These are phyloP conservation scores for Apiotrichum brassicae DNA, from an alignment of 1,284 basidiomycete genomes.

Conservation along the genomic window DNA sequence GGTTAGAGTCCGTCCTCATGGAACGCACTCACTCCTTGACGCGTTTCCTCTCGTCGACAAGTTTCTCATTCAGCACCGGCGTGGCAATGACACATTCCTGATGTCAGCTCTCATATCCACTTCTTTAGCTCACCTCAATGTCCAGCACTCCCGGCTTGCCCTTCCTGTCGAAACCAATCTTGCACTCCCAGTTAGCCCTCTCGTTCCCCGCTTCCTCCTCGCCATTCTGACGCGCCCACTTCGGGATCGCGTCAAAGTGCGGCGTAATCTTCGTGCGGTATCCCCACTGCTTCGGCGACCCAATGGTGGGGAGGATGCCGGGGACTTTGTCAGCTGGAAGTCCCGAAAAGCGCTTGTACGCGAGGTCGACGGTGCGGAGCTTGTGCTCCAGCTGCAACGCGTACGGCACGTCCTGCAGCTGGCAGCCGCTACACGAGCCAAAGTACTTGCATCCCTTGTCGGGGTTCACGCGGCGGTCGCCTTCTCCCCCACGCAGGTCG, in stretches of 20 bases:
- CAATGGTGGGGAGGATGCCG: constrained; percentile 65
- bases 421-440: constrained; percentile 57
- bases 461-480: constrained; percentile 36
- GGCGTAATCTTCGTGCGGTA: constrained; percentile 98
- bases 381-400: constrained; percentile 80
- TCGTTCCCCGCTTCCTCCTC: constrained; percentile 12
- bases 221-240: constrained; percentile 28
- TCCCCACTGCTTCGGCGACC: constrained; percentile 78
- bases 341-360: constrained; percentile 74
- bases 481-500: constrained; percentile 58
- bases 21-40: constrained; percentile 64
- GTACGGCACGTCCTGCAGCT: constrained; percentile 75
- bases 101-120: background rate
- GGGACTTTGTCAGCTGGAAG: constrained; percentile 54
- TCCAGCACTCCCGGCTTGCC: constrained; percentile 75
- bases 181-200: constrained; percentile 22
- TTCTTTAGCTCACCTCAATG: constrained; percentile 66
- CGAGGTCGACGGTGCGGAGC: constrained; percentile 75
- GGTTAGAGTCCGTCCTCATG: background rate
- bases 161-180: constrained; percentile 80
- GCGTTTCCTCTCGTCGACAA: constrained; percentile 58
- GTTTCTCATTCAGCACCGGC: constrained; percentile 65
- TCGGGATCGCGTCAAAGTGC: constrained; percentile 80
- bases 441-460: constrained; percentile 70
- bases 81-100: constrained; percentile 93